Percentiles rank a stretch among this genome's conserved stretches.
Conservation (phyloP, 2,329 filamentous ascomycete genomes). For the Arthrobotrys iridis region DNA sequence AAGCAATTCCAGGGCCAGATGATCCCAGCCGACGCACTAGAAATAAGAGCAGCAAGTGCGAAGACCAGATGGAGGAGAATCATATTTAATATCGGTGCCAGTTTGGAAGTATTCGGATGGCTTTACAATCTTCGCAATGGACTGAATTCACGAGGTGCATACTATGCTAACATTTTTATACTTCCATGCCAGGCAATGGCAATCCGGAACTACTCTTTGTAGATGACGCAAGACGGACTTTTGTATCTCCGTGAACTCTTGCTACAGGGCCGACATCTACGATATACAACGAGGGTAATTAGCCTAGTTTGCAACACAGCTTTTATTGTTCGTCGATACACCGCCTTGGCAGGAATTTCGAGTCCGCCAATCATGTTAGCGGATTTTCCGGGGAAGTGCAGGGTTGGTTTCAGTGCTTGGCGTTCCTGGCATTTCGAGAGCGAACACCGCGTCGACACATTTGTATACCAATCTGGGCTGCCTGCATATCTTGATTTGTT, state of each 20-base stretch:
- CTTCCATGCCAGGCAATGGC: not conserved
- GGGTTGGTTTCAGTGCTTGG: not conserved
- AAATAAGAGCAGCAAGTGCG: not conserved
- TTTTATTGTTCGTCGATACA: not conserved
- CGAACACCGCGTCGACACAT: conserved; percentile 16
- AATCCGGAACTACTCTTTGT: not conserved
- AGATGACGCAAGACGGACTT: conserved; percentile 23
- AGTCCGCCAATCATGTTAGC: conserved; percentile 18
- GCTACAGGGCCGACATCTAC: not conserved
- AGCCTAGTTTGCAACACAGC: conserved; percentile 19
- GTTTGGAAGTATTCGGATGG: not conserved
- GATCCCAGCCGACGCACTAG: conserved; percentile 9
- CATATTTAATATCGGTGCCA: not conserved
- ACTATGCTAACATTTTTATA: not conserved
- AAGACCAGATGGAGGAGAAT: not conserved
- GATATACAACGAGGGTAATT: conserved; percentile 21
- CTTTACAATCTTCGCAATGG: not conserved
- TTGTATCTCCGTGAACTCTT: conserved; percentile 33
- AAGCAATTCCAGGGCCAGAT: conserved; percentile 38
- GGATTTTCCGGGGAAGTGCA: not conserved
- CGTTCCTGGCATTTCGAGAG: not conserved
- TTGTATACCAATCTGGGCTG: not conserved
- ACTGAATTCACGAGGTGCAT: not conserved
- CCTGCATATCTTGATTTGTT: not conserved
- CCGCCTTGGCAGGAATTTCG: conserved; percentile 48